Percentiles rank a stretch among this genome's conserved stretches.
Evolutionary conservation across 2,329 filamentous ascomycete species (phyloP).

Genomic region (Aureobasidium sp.): DNA sequence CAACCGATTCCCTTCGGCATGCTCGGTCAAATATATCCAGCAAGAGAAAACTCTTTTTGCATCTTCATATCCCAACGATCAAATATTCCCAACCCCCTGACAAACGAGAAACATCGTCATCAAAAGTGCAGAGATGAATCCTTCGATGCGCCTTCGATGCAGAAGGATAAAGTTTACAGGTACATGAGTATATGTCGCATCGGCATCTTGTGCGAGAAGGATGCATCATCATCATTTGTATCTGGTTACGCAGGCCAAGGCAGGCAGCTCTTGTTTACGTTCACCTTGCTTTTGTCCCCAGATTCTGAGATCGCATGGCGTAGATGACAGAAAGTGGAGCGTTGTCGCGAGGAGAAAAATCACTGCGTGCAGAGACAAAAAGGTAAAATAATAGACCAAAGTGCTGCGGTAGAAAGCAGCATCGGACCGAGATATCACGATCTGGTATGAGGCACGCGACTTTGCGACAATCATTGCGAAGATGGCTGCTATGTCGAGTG

Average conservation of each 20-base stretch:
- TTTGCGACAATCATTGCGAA: neutral
- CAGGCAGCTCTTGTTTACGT: neutral
- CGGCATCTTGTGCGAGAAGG: neutral
- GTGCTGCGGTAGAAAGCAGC: neutral
- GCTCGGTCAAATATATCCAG: neutral
- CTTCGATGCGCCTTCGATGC: neutral
- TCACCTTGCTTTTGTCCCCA: neutral
- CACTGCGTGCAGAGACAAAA: neutral
- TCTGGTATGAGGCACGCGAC: neutral
- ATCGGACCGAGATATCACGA: neutral
- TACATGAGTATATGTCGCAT: neutral
- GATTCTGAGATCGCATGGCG: neutral
- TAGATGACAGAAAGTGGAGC: neutral
- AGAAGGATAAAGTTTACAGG: neutral
- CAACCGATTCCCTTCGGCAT: neutral
- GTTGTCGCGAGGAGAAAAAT: neutral
- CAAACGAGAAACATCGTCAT: neutral
- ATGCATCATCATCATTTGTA: neutral
- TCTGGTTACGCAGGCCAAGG: slow-evolving; percentile 2
- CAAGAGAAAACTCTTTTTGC: neutral
- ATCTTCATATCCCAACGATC: neutral
- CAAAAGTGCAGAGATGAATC: neutral
- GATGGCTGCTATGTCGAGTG: neutral
- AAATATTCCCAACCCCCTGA: neutral
- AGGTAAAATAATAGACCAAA: neutral